A percentile compares a stretch with the other conserved stretches of the same genome.
These are phyloP conservation scores for Microcos paniculata DNA, from an alignment of 345 rosid genomes.

Conservation along the genomic window DNA sequence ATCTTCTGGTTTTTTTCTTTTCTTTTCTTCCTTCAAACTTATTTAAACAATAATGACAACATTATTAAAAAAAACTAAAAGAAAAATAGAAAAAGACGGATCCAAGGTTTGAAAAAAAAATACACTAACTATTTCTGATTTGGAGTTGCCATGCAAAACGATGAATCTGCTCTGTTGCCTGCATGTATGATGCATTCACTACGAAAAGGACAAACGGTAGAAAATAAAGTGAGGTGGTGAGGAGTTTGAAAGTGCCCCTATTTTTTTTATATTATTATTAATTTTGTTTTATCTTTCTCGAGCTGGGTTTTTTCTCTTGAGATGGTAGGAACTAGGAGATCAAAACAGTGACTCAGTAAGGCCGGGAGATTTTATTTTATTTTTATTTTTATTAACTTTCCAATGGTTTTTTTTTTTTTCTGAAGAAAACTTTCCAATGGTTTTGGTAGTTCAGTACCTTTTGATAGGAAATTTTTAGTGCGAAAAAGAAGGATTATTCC, in stretches of 20 bases:
- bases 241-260: background rate
- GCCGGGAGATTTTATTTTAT: background rate
- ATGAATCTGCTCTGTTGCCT: background rate
- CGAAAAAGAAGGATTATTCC: background rate
- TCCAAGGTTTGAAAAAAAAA: background rate
- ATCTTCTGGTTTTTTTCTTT: slow-evolving; percentile 11
- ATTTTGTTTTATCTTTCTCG: too few species aligned
- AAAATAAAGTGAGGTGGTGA: background rate
- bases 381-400: background rate
- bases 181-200: background rate
- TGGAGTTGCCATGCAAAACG: slow-evolving; percentile 6
- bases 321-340: too few species aligned
- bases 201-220: background rate
- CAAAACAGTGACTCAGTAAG: too few species aligned
- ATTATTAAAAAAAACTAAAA: background rate
- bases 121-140: background rate
- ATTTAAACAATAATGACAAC: background rate
- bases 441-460: too few species aligned
- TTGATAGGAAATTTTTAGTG: too few species aligned
- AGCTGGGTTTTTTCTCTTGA: too few species aligned
- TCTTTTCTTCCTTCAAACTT: background rate
- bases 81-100: background rate
- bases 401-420: background rate
- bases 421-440: too few species aligned
- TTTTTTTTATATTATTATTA: too few species aligned